Evolutionary conservation across 1,284 basidiomycete genomes (phyloP).

Genomic region (Pseudozyma hubeiensis): DNA sequence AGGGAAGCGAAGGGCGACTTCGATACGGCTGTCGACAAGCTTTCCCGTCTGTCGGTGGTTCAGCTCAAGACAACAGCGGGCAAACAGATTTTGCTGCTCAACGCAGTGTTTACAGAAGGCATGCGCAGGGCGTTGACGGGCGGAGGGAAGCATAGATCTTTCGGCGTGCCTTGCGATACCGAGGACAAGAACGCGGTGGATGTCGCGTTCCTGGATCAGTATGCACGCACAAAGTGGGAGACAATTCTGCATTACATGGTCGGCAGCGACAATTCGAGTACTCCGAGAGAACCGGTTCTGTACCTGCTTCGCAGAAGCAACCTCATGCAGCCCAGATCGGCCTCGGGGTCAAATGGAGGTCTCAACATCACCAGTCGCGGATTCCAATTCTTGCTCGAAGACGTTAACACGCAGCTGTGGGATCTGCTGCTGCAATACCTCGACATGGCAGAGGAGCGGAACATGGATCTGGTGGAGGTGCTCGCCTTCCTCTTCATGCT

Average conservation of each 20-base stretch:
- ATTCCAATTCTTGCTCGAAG: constrained; percentile 95
- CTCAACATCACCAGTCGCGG: constrained; percentile 88
- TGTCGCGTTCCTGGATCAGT: constrained; percentile 80
- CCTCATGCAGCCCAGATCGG: constrained; percentile 75
- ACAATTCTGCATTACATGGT: constrained; percentile 99
- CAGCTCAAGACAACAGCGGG: constrained; percentile 28
- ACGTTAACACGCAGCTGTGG: constrained; percentile 98
- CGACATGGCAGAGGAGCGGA: constrained; percentile 60
- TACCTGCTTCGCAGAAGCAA: constrained; percentile 84
- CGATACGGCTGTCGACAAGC: constrained; percentile 43
- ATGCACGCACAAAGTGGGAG: constrained; percentile 94
- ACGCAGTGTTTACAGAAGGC: constrained; percentile 58
- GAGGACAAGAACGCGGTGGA: constrained; percentile 70
- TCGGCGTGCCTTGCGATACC: constrained; percentile 81
- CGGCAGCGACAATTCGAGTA: constrained; percentile 80
- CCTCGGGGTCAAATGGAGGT: constrained; percentile 16
- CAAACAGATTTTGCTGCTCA: constrained; percentile 69
- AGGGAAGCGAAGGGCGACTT: constrained; percentile 73
- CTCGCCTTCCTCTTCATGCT: constrained; percentile 85
- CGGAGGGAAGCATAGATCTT: constrained; percentile 88
- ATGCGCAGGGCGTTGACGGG: constrained; percentile 67
- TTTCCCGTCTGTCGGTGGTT: constrained; percentile 52
- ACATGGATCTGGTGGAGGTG: constrained; percentile 89
- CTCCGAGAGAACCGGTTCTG: constrained; percentile 83
- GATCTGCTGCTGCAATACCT: constrained; percentile 88